A percentile compares a stretch with the other conserved stretches of the same genome.
phyloP scores from a whole-genome alignment of 768 basidiomycete genomes.

The Tylopilus sp. region DNA sequence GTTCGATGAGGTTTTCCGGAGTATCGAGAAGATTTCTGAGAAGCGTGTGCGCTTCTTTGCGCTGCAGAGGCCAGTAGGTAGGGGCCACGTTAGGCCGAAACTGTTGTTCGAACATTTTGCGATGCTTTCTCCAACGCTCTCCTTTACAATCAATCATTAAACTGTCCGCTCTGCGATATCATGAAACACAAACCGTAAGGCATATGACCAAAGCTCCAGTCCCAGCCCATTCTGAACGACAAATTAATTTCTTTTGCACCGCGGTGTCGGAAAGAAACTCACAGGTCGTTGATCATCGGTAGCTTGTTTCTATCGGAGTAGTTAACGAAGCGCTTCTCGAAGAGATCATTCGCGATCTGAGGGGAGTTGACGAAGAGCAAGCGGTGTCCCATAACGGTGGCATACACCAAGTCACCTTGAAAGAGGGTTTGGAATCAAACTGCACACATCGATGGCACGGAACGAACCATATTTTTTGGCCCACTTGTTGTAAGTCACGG shows the following conservation, averaged over 20 bases:
- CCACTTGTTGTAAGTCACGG: slow-evolving; percentile 42
- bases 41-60: slow-evolving; percentile 43
- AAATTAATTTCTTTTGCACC: slow-evolving; percentile 6
- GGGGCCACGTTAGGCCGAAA: slow-evolving; percentile 44
- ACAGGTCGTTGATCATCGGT: slow-evolving; percentile 52
- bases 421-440: neutral
- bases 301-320: slow-evolving; percentile 52
- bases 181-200: slow-evolving; percentile 37
- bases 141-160: slow-evolving; percentile 30
- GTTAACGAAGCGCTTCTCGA: slow-evolving; percentile 53
- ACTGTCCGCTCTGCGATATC: neutral
- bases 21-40: slow-evolving; percentile 43
- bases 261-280: slow-evolving; percentile 8
- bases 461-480: slow-evolving; percentile 35
- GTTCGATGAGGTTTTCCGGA: slow-evolving; percentile 43
- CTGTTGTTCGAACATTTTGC: slow-evolving; percentile 50
- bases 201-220: slow-evolving; percentile 58
- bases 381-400: slow-evolving; percentile 48
- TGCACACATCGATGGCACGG: neutral
- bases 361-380: slow-evolving; percentile 47
- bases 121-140: slow-evolving; percentile 49
- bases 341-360: slow-evolving; percentile 47
- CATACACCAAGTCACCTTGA: slow-evolving; percentile 50
- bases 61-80: slow-evolving; percentile 43
- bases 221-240: slow-evolving; percentile 39